A percentile compares a stretch with the other conserved stretches of the same genome.
Evolutionary conservation across 495 filamentous ascomycete genomes (phyloP).

Genomic region (Podospora fimiseda): DNA sequence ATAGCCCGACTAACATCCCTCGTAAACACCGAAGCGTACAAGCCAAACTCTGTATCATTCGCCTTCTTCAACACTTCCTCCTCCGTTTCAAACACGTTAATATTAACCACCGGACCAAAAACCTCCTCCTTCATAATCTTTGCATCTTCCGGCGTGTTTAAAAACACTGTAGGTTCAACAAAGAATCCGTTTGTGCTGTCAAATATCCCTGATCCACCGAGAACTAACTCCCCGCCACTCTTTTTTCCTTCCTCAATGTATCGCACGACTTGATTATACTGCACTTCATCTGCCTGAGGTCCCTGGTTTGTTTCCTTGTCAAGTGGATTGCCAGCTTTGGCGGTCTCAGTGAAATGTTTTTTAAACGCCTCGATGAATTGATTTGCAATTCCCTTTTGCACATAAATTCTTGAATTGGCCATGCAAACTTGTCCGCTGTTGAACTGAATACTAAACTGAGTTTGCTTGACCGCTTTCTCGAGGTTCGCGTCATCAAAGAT

Average conservation of each 20-base stretch:
- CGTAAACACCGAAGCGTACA: constrained; percentile 71
- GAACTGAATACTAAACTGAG: constrained; percentile 66
- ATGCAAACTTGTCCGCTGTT: constrained; percentile 74
- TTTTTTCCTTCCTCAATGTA: constrained; percentile 33
- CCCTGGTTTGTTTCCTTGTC: constrained; percentile 61
- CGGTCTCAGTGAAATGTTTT: constrained; percentile 48
- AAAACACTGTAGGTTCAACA: constrained; percentile 66
- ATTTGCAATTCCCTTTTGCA: constrained; percentile 51
- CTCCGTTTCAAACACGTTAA: constrained; percentile 60
- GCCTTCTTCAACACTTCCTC: constrained; percentile 61
- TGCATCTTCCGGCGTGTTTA: constrained; percentile 59
- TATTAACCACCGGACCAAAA: constrained; percentile 65
- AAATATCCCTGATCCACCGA: constrained; percentile 23
- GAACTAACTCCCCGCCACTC: constrained; percentile 19
- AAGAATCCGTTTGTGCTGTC: constrained; percentile 36
- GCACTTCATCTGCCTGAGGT: constrained; percentile 41
- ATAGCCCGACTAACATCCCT: constrained; percentile 62
- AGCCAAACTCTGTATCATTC: constrained; percentile 66
- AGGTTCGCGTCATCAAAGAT: constrained; percentile 67
- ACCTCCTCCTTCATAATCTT: constrained; percentile 49
- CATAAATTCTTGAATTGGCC: constrained; percentile 70
- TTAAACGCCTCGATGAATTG: constrained; percentile 53
- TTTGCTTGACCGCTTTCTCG: constrained; percentile 61
- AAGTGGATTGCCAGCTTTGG: constrained; percentile 56
- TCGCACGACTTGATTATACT: constrained; percentile 28